phyloP scores from a whole-genome alignment of 176 grass and related monocot species.

The Carex scoparia region DNA sequence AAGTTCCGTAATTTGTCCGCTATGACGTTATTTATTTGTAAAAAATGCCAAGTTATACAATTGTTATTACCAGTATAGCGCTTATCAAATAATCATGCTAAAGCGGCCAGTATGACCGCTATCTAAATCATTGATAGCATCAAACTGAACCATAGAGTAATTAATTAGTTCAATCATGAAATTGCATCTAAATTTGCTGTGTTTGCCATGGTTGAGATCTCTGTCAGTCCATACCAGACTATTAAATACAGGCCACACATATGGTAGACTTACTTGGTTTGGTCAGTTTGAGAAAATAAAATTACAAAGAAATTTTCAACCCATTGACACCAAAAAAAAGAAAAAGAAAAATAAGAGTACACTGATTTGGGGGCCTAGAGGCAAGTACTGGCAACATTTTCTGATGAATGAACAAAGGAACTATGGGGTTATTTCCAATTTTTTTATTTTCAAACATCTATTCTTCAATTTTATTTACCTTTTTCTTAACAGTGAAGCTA shows the following conservation, averaged over 20 bases:
- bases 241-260: not conserved
- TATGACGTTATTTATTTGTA: no score
- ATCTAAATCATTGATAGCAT: no score
- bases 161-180: not conserved
- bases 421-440: not conserved
- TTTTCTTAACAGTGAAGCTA: slow-evolving; percentile 10
- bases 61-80: no score
- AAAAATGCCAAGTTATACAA: no score
- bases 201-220: not conserved
- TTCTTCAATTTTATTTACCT: not conserved
- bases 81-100: no score
- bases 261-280: not conserved
- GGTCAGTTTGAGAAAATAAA: not conserved
- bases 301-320: no score
- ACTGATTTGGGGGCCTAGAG: not conserved
- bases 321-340: not conserved
- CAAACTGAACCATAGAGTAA: not conserved
- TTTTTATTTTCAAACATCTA: not conserved
- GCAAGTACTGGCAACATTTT: not conserved
- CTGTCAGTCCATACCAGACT: not conserved
- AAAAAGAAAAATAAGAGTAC: not conserved
- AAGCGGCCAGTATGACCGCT: no score
- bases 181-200: not conserved
- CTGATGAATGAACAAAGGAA: not conserved
- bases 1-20: no score